Conservation (phyloP, 129 eudicot species). For the Helichrysum umbraculigerum region DNA sequence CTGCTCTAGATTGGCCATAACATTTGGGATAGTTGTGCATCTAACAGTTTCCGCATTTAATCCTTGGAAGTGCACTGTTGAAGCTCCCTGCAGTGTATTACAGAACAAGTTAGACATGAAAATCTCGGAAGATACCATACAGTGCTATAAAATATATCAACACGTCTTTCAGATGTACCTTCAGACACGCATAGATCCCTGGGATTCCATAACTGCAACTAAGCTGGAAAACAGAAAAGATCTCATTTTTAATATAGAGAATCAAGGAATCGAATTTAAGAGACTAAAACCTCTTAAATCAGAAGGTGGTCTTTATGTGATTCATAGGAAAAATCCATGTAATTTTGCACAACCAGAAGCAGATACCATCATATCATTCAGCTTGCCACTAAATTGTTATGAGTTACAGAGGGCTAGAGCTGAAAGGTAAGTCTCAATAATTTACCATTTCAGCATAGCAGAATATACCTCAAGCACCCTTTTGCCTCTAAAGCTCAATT, state of each 20-base stretch:
- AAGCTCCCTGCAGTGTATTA: slow-evolving; percentile 59
- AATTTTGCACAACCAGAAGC: slow-evolving; percentile 7
- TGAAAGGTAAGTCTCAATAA: background rate
- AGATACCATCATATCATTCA: slow-evolving; percentile 6
- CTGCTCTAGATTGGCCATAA: slow-evolving; percentile 66
- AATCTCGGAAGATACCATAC: background rate
- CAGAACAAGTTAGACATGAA: slow-evolving; percentile 1
- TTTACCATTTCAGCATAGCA: background rate
- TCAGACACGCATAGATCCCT: slow-evolving; percentile 73
- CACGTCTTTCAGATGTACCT: slow-evolving; percentile 36
- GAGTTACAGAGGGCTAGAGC: slow-evolving; percentile 16
- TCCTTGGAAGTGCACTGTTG: slow-evolving; percentile 72
- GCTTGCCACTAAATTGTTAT: background rate
- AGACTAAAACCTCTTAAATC: background rate
- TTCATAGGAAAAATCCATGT: background rate
- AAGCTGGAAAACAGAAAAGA: slow-evolving; percentile 50
- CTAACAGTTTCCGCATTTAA: slow-evolving; percentile 65
- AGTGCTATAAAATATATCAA: background rate
- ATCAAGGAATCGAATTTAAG: background rate
- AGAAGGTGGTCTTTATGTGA: slow-evolving; percentile 17
- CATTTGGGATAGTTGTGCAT: slow-evolving; percentile 75
- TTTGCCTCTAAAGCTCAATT: slow-evolving; percentile 80
- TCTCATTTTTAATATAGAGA: background rate
- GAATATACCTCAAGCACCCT: slow-evolving; percentile 68
- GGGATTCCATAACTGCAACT: slow-evolving; percentile 63